phyloP scores from a whole-genome alignment of 805 yeast genomes.

The Ogataea corticis region DNA sequence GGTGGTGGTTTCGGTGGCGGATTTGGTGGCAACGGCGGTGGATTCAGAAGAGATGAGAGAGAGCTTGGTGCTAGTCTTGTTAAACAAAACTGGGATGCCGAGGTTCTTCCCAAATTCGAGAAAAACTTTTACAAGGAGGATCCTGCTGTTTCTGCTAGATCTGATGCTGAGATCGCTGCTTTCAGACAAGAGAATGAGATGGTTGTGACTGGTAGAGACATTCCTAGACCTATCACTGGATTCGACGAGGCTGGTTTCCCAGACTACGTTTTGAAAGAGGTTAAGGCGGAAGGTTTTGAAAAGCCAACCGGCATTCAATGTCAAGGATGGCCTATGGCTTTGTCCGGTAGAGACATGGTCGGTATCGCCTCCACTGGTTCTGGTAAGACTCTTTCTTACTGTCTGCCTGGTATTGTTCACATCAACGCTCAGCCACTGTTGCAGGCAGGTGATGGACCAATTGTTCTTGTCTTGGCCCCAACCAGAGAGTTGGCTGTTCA shows the following conservation, averaged over 20 bases:
- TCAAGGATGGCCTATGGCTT: conserved; percentile 99
- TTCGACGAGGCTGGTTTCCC: conserved; percentile 99
- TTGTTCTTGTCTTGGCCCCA: conserved; percentile 93
- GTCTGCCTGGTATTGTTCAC: conserved; percentile 96
- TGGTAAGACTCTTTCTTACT: conserved; percentile 96
- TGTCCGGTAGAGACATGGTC: conserved; percentile 97
- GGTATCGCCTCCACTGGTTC: conserved; percentile 99
- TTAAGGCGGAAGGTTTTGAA: conserved; percentile 88
- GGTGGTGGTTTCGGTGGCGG: conserved; percentile 25
- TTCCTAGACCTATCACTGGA: conserved; percentile 89
- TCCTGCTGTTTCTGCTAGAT: conserved; percentile 71
- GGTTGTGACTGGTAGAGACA: conserved; percentile 79
- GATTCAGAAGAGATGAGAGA: conserved; percentile 38
- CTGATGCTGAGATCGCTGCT: conserved; percentile 66
- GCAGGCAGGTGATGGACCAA: conserved; percentile 95
- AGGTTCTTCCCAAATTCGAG: conserved; percentile 81
- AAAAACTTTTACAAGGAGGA: conserved; percentile 93
- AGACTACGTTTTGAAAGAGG: conserved; percentile 84
- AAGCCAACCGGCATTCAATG: conserved; percentile 96
- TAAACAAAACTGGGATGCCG: conserved; percentile 81
- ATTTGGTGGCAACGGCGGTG: conserved; percentile 38
- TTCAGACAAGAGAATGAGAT: conserved; percentile 86
- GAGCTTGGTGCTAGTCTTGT: conserved; percentile 57
- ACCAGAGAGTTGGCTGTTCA: conserved; percentile 99
- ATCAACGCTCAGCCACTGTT: conserved; percentile 97